Evolutionary conservation across 1,284 basidiomycete species (phyloP), one percentile per base, ranked within the genome.

Genomic region (Bjerkandera adusta): DNA sequence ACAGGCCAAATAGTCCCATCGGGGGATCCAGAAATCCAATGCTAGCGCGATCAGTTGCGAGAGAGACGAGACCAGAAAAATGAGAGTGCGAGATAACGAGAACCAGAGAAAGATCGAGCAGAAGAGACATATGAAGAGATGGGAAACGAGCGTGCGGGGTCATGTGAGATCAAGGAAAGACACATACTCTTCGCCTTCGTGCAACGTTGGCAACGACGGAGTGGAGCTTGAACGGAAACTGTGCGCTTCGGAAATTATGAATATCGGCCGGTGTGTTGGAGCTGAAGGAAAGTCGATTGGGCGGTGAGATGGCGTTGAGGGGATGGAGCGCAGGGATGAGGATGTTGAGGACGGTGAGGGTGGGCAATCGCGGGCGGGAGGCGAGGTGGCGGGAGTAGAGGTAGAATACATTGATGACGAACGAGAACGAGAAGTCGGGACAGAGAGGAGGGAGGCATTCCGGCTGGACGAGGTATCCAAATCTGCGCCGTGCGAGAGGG

Each of bases 121-220:
- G 36, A 29, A 22, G 26, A 40, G 34, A 16, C 12, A 24, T n/a
- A 50, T 24, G 6, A 38, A 43, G 26, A 37, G 22, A 20, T 21
- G 33, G 20, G 36, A 37, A 36, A 20, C 32, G 35, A 38, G 10
- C 15, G 35, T n/a, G 27, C 16, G 39, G 36, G 30, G n/a, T 8
- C 44, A 53, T n/a, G 41, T 49, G 15, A 54, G 41, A 36, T 63
- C 62, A 53, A 62, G 40, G 46, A 63, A 63, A 48, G 60, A 62
- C 43, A 62, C 60, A 52, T 61, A 63, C 60, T 59, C 58, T 29
- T 47, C 50, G 36, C 59, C 56, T 51, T 63, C 62, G 25, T 56
- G 49, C 2, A 63, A 54, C n/a, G 62, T 62, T n/a, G 54, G 59
- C 22, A 63, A 52, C 20, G 55, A 53, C 39, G 47, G 50, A 13